These are phyloP conservation scores for Acacia pycnantha DNA, from an alignment of 331 rosid genomes.

Conservation along the genomic window DNA sequence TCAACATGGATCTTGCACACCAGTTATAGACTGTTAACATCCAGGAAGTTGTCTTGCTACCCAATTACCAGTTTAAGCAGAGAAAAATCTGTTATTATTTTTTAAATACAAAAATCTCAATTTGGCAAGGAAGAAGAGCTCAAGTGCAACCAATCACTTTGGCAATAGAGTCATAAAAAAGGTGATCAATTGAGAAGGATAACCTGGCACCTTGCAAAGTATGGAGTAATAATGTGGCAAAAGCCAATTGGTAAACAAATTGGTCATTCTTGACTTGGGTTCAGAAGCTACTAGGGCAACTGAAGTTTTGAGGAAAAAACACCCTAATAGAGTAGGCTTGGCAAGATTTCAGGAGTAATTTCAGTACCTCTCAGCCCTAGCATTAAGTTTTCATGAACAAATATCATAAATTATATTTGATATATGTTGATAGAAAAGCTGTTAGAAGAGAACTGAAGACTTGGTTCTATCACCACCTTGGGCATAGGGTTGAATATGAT, in stretches of 20 bases:
- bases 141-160: neutral
- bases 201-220: neutral
- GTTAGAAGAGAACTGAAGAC: neutral
- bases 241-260: neutral
- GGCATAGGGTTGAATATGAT: neutral
- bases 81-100: neutral
- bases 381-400: too few relatives aligned
- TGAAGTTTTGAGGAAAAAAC: neutral
- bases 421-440: too few relatives aligned
- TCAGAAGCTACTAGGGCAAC: neutral
- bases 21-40: neutral
- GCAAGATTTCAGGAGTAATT: too few relatives aligned
- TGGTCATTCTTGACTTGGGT: neutral
- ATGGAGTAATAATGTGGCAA: neutral
- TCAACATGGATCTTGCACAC: neutral
- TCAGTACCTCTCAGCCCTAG: too few relatives aligned
- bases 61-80: neutral
- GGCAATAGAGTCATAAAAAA: neutral
- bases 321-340: too few relatives aligned
- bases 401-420: too few relatives aligned
- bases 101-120: neutral
- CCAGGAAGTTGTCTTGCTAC: constrained; percentile 12
- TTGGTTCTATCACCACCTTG: neutral
- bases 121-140: neutral
- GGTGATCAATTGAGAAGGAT: too few relatives aligned